Evolutionary conservation across 768 basidiomycete genomes (phyloP).

Genomic region (Amanita thiersii): DNA sequence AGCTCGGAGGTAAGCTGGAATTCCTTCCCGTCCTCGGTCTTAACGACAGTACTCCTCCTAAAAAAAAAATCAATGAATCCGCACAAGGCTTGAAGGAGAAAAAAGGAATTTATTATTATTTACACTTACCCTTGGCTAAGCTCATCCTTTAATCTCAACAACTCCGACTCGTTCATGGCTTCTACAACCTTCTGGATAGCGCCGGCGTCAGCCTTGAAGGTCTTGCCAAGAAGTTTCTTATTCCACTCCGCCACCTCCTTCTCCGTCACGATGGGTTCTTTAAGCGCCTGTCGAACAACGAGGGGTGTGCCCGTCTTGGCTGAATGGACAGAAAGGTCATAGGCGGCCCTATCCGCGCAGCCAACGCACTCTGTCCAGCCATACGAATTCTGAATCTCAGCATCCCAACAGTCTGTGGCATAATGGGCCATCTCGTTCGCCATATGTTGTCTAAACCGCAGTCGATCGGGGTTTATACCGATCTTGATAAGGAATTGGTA

Average conservation of each 20-base stretch:
- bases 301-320: conserved; percentile 77
- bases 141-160: conserved; percentile 61
- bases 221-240: conserved; percentile 85
- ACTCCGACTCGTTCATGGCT: conserved; percentile 54
- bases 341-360: conserved; percentile 96
- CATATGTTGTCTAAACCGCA: conserved; percentile 98
- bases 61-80: background rate
- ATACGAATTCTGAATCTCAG: conserved; percentile 86
- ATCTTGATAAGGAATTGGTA: conserved; percentile 85
- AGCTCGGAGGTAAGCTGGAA: conserved; percentile 68
- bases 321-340: conserved; percentile 88
- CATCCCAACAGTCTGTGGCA: conserved; percentile 99
- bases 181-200: conserved; percentile 55
- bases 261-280: conserved; percentile 80
- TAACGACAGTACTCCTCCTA: conserved; percentile 40
- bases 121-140: conserved; percentile 63
- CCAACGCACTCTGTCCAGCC: conserved; percentile 99
- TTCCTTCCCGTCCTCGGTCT: conserved; percentile 50
- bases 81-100: conserved; percentile 2
- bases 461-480: conserved; percentile 74
- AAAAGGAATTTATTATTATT: background rate
- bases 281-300: conserved; percentile 78
- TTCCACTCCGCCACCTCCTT: conserved; percentile 73
- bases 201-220: conserved; percentile 78
- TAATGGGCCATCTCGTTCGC: conserved; percentile 99